Evolutionary conservation across 2,329 filamentous ascomycete genomes (phyloP).

Genomic region (Trichoderma sp.): DNA sequence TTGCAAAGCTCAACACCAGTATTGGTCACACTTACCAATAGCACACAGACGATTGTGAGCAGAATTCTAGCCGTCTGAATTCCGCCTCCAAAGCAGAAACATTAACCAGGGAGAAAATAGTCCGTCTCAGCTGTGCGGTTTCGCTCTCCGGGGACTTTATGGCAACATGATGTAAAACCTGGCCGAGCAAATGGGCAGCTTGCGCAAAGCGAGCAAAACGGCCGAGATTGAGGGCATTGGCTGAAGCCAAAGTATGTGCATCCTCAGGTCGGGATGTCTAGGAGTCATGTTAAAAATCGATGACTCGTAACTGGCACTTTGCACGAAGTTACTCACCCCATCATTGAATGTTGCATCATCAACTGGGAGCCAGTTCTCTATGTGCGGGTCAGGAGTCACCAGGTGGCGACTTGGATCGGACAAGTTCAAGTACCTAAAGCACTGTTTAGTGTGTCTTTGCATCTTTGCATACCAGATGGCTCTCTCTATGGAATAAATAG

Average conservation of each 20-base stretch:
- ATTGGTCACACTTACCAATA: constrained; percentile 10
- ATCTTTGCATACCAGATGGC: neutral
- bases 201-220: constrained; percentile 26
- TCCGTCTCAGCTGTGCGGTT: constrained; percentile 25
- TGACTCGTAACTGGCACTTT: no score
- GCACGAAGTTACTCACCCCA: neutral
- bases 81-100: constrained; percentile 14
- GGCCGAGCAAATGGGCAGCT: constrained; percentile 24
- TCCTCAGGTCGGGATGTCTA: constrained; percentile 15
- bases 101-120: constrained; percentile 23
- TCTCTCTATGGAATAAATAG: neutral
- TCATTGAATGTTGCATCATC: constrained; percentile 21
- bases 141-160: constrained; percentile 11
- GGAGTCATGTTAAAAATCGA: neutral
- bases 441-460: neutral
- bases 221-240: constrained; percentile 16
- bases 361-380: constrained; percentile 23
- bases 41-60: constrained; percentile 21
- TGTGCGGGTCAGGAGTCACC: constrained; percentile 21
- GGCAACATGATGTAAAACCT: constrained; percentile 13
- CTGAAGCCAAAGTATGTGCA: constrained; percentile 9
- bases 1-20: no score
- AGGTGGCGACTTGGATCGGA: constrained; percentile 20
- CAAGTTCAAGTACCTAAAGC: constrained; percentile 22
- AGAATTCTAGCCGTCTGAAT: constrained; percentile 21